Evolutionary conservation across 306 rosid genomes (phyloP).

Genomic region (Malus sylvestris): DNA sequence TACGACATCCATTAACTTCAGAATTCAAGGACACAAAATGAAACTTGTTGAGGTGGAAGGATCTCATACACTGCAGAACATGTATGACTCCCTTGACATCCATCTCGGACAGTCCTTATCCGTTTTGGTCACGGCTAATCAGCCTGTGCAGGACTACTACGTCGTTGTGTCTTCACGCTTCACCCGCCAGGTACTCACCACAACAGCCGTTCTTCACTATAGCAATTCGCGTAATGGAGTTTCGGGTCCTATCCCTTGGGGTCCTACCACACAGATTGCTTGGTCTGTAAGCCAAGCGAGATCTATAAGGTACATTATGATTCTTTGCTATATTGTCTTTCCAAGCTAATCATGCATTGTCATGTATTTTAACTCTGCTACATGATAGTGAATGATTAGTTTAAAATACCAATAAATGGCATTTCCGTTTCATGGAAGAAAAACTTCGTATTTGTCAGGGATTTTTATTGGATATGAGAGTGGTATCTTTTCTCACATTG

Average conservation of each 20-base stretch:
- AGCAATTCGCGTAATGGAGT: conserved; percentile 64
- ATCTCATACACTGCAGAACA: conserved; percentile 85
- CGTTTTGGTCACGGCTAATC: conserved; percentile 86
- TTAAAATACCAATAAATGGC: neutral
- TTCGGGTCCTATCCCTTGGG: conserved; percentile 74
- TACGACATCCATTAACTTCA: conserved; percentile 83
- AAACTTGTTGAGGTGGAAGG: conserved; percentile 94
- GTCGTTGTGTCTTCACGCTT: conserved; percentile 76
- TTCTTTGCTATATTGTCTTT: neutral
- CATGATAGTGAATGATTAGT: neutral
- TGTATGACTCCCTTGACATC: conserved; percentile 70
- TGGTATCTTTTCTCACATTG: neutral
- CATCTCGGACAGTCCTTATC: conserved; percentile 93
- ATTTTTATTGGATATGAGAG: neutral
- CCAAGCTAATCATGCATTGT: neutral
- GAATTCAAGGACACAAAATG: conserved; percentile 78
- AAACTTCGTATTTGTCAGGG: too few species aligned
- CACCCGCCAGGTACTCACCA: conserved; percentile 59
- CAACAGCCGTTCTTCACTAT: conserved; percentile 88
- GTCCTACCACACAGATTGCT: conserved; percentile 58
- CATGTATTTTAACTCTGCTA: neutral
- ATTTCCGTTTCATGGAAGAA: too few species aligned
- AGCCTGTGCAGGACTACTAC: conserved; percentile 80
- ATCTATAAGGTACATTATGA: conserved; percentile 69
- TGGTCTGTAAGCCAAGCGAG: conserved; percentile 78